A percentile compares a stretch with the other conserved stretches of the same genome.
These are phyloP conservation scores for Evansstolkia leycettana DNA, from an alignment of 495 filamentous ascomycete species.

Conservation along the genomic window DNA sequence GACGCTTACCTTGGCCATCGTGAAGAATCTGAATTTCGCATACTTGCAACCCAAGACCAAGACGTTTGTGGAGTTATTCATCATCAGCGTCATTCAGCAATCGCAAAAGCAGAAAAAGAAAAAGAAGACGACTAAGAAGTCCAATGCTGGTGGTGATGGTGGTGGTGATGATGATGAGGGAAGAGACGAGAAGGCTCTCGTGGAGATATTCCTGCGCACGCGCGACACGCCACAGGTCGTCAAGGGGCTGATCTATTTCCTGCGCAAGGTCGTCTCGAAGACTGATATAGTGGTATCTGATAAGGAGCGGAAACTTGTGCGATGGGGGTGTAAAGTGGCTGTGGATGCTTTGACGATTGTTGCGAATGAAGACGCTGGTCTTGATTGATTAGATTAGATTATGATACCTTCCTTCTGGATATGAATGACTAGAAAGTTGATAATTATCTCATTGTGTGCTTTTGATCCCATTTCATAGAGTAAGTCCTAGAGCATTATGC, in stretches of 20 bases:
- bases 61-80: conserved; percentile 64
- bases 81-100: conserved; percentile 62
- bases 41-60: conserved; percentile 66
- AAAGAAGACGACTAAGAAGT: conserved; percentile 6
- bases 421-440: background rate
- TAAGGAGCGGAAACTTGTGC: conserved; percentile 43
- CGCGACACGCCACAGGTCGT: conserved; percentile 50
- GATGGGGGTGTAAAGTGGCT: conserved; percentile 59
- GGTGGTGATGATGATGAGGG: conserved; percentile 14
- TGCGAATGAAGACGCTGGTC: conserved; percentile 12
- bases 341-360: conserved; percentile 44
- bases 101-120: conserved; percentile 32
- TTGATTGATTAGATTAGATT: background rate
- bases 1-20: conserved; percentile 45
- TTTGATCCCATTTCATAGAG: too few relatives aligned
- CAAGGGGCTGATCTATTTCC: conserved; percentile 62
- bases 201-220: conserved; percentile 50
- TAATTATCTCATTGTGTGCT: too few relatives aligned
- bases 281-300: conserved; percentile 58
- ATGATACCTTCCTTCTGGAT: background rate
- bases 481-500: too few relatives aligned
- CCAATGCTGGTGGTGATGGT: background rate
- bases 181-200: conserved; percentile 41
- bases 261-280: conserved; percentile 63
- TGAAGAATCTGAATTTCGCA: conserved; percentile 69